A percentile compares a stretch with the other conserved stretches of the same genome.
Evolutionary conservation across 768 basidiomycete species (phyloP).

Genomic region (Xerocomellus dryophilus): DNA sequence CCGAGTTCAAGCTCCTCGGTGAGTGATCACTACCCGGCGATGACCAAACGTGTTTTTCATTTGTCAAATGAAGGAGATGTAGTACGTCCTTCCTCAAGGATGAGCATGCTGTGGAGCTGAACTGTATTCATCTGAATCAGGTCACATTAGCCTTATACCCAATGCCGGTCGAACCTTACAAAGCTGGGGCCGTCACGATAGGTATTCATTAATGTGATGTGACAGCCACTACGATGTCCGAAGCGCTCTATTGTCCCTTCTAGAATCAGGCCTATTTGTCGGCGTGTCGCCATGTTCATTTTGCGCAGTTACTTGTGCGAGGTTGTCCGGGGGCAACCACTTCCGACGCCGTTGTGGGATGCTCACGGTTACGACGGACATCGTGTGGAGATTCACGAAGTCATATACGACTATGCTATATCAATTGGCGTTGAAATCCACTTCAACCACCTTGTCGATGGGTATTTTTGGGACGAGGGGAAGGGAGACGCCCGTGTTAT

Average conservation of each 20-base stretch:
- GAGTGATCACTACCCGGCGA: neutral
- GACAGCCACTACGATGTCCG: slow-evolving; percentile 6
- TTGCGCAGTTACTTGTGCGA: slow-evolving; percentile 23
- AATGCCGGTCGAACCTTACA: slow-evolving; percentile 25
- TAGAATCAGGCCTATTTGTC: slow-evolving; percentile 24
- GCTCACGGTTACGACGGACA: slow-evolving; percentile 27
- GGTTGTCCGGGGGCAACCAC: slow-evolving; percentile 13
- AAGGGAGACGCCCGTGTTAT: slow-evolving; percentile 7
- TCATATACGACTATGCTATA: slow-evolving; percentile 20
- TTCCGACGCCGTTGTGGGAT: slow-evolving; percentile 11
- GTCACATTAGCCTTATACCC: slow-evolving; percentile 16
- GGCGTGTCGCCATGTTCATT: slow-evolving; percentile 10
- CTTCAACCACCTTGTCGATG: slow-evolving; percentile 5
- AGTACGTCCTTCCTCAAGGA: slow-evolving; percentile 2
- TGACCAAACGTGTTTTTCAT: slow-evolving; percentile 7
- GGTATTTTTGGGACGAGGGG: slow-evolving; percentile 17
- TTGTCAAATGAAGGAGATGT: slow-evolving; percentile 14
- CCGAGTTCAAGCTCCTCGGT: slow-evolving; percentile 13
- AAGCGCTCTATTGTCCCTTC: slow-evolving; percentile 14
- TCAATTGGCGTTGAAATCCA: slow-evolving; percentile 18
- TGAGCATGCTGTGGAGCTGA: neutral
- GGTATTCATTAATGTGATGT: slow-evolving; percentile 16
- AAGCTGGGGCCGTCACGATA: slow-evolving; percentile 23
- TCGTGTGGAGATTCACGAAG: slow-evolving; percentile 24
- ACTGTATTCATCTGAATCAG: slow-evolving; percentile 2